These are phyloP conservation scores for Arthrinium puccinioides DNA, from an alignment of 2,329 filamentous ascomycete species.

Conservation along the genomic window DNA sequence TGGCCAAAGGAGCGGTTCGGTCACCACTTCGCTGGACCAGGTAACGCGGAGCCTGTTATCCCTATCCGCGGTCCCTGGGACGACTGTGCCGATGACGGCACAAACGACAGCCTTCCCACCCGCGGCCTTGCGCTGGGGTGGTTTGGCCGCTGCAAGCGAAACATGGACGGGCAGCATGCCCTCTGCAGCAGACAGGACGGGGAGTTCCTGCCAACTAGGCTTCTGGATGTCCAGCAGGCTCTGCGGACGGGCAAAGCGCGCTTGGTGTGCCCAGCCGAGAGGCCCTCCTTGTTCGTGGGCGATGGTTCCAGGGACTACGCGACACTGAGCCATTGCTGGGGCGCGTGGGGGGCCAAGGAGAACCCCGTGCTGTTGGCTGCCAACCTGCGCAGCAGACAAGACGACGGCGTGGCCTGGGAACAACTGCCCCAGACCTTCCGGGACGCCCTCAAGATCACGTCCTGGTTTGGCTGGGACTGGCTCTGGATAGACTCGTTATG, in stretches of 20 bases:
- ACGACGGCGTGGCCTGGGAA: neutral
- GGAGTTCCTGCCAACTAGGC: neutral
- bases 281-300: neutral
- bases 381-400: neutral
- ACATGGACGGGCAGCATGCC: neutral
- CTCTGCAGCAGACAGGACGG: neutral
- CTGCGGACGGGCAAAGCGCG: neutral
- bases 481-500: conserved; percentile 8
- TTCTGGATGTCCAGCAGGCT: conserved; percentile 1
- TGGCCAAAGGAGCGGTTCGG: neutral
- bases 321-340: conserved; percentile 2
- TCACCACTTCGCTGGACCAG: neutral
- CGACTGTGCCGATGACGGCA: neutral
- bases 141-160: neutral
- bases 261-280: neutral
- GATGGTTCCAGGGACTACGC: neutral
- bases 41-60: neutral
- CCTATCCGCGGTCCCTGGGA: neutral
- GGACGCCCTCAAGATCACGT: conserved; percentile 2
- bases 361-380: neutral
- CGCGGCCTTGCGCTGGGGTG: neutral
- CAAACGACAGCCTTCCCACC: neutral
- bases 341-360: neutral
- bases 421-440: conserved; percentile 1
- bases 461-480: neutral